These are phyloP conservation scores for Thelephora terrestris DNA, from an alignment of 1,284 basidiomycete genomes.

Conservation along the genomic window DNA sequence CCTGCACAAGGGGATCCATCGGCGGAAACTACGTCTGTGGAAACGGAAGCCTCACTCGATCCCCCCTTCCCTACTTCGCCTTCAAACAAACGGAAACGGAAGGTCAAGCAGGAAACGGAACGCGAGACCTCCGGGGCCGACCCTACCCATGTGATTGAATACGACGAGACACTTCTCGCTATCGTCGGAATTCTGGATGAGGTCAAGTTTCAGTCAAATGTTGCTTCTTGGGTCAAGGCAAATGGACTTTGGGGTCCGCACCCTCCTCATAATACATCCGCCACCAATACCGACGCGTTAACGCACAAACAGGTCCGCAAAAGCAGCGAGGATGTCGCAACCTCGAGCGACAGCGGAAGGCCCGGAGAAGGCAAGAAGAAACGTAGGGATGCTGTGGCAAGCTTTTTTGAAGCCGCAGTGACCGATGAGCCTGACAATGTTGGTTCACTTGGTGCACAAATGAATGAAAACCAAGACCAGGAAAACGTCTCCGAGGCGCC, in stretches of 20 bases:
- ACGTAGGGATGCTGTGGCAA: neutral
- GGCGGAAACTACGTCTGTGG: no score
- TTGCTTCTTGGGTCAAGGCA: conserved; percentile 55
- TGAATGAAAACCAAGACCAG: neutral
- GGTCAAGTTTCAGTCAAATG: conserved; percentile 47
- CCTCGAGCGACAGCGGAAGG: neutral
- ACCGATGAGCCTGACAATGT: neutral
- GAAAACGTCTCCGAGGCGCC: conserved; percentile 1
- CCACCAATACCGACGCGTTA: neutral
- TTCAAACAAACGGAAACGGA: conserved; percentile 15
- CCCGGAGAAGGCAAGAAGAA: conserved; percentile 4
- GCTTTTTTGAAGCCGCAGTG: conserved; percentile 5
- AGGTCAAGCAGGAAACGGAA: conserved; percentile 15
- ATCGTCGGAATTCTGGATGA: conserved; percentile 65
- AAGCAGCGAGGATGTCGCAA: neutral
- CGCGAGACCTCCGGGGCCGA: conserved; percentile 9
- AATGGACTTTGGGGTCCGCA: conserved; percentile 40
- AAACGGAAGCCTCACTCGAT: no score
- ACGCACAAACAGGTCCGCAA: neutral
- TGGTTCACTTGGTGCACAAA: neutral
- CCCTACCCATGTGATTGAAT: conserved; percentile 16
- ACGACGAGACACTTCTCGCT: conserved; percentile 55
- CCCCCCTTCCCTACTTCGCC: no score
- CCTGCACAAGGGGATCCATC: no score
- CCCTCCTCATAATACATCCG: conserved; percentile 1